Evolutionary conservation across 2,329 filamentous ascomycete species (phyloP).

Genomic region (Verticillium zaregamsianum): DNA sequence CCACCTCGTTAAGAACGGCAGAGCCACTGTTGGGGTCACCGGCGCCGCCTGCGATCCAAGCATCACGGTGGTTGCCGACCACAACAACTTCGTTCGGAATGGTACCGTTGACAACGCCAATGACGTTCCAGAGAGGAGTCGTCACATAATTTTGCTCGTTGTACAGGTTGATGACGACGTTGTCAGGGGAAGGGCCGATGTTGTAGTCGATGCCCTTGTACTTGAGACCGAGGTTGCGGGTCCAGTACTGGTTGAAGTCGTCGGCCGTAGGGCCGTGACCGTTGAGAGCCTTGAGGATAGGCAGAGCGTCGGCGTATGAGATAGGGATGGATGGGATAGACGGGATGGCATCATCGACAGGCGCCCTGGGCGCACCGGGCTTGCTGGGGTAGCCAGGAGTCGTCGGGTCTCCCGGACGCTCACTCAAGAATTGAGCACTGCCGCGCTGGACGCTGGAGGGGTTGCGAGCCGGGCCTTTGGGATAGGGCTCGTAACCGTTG

Average conservation of each 20-base stretch:
- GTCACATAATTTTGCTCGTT: constrained; percentile 81
- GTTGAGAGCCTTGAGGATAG: constrained; percentile 85
- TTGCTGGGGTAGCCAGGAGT: constrained; percentile 93
- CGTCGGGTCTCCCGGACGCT: constrained; percentile 67
- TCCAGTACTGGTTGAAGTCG: constrained; percentile 71
- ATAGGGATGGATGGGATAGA: constrained; percentile 89
- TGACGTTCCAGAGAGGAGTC: constrained; percentile 85
- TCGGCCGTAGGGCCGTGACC: constrained; percentile 76
- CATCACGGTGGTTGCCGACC: constrained; percentile 88
- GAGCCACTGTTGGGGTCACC: constrained; percentile 81
- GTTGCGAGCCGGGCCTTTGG: constrained; percentile 80
- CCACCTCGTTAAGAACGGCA: constrained; percentile 72
- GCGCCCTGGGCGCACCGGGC: constrained; percentile 74
- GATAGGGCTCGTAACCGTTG: constrained; percentile 76
- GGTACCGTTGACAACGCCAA: constrained; percentile 86
- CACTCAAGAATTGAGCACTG: constrained; percentile 76
- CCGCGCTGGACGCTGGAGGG: constrained; percentile 88
- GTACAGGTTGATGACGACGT: constrained; percentile 65
- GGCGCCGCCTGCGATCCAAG: constrained; percentile 83
- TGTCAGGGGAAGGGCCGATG: constrained; percentile 74
- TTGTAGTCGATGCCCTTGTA: constrained; percentile 82
- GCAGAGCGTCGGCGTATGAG: constrained; percentile 81
- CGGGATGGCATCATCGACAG: constrained; percentile 67
- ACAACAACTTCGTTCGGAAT: constrained; percentile 82
- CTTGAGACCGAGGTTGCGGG: constrained; percentile 63